Evolutionary conservation across 345 rosid species (phyloP), one percentile per base, ranked within the genome.

Genomic region (Boechera retrofracta): DNA sequence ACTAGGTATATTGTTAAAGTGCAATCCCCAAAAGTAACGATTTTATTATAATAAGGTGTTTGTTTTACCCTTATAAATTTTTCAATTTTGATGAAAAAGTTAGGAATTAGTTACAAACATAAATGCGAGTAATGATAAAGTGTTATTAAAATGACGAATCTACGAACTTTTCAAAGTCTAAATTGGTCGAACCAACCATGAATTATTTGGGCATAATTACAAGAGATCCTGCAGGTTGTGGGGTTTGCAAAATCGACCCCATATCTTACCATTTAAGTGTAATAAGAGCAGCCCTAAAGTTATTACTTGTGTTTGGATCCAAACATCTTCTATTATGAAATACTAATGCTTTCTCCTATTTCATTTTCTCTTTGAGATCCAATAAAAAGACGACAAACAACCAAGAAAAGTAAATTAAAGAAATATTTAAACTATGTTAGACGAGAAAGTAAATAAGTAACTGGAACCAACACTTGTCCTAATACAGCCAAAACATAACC

Each of bases 401-500:
- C 21, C 13, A 10, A 31, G 13, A 42, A n/a, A 13, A 9, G 2
- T 24, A 16, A 65, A 16, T 4, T 28, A 31, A 26, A 35, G 57
- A 75, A 67, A 9, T 1, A n/a, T 69, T 63, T 2, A 70, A 71
- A 63, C 72, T 64, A 65, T 71, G 71, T n/a, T 64, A 64, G 62
- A 56, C 13, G 36, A 38, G 55, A 71, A 39, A 49, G 73, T 77
- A 71, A 66, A 41, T 41, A 66, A 51, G 63, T 51, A 58, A 4
- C 52, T 65, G 63, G 49, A 72, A 52, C 32, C 73, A 52, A 72
- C 64, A 71, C 62, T 51, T 58, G 77, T 63, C 66, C 79, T 44
- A 41, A 77, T 83, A 79, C 65, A 71, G 87, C 85, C 87, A 88
- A 84, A 82, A 13, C 39, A 82, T 57, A 58, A 59, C 84, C 83